phyloP scores from a whole-genome alignment of 345 rosid species.

The Arabidopsis arenosa region DNA sequence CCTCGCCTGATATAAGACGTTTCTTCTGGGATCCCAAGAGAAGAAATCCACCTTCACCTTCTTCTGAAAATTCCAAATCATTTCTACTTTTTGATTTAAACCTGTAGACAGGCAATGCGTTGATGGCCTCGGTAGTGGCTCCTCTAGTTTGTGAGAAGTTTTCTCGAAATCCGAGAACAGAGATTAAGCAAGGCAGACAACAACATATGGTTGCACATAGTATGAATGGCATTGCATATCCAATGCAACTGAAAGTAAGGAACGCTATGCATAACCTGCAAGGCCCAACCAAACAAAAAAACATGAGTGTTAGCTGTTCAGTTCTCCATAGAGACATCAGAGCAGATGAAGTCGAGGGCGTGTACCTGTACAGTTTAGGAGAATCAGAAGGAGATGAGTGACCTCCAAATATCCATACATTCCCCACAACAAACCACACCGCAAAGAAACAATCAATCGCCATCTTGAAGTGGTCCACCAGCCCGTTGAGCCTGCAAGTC shows the following conservation, averaged over 20 bases:
- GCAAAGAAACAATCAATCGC: conserved; percentile 91
- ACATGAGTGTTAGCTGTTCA: conserved; percentile 6
- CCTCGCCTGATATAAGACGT: conserved; percentile 79
- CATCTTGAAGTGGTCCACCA: conserved; percentile 89
- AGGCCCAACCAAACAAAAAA: conserved; percentile 30
- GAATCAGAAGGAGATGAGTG: conserved; percentile 76
- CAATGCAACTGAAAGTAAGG: conserved; percentile 89
- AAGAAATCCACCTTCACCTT: conserved; percentile 70
- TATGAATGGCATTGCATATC: conserved; percentile 95
- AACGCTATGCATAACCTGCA: conserved; percentile 92
- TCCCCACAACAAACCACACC: conserved; percentile 95
- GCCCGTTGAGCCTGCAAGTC: conserved; percentile 63
- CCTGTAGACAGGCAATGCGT: conserved; percentile 75
- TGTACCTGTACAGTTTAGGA: conserved; percentile 84
- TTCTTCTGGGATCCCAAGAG: conserved; percentile 73
- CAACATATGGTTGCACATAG: conserved; percentile 90
- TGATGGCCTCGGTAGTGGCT: conserved; percentile 68
- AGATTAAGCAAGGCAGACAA: conserved; percentile 90
- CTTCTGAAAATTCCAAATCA: conserved; percentile 52
- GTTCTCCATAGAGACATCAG: conserved; percentile 1
- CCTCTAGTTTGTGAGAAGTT: conserved; percentile 81
- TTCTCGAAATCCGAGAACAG: conserved; percentile 77
- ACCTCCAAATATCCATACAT: conserved; percentile 95
- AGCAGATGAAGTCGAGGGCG: conserved; percentile 1
- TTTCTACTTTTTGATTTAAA: conserved; percentile 57